Percentiles rank a stretch among this genome's conserved stretches.
Conservation (phyloP, 228 moss, liverwort and hornwort species). For the Sphagnum fallax region DNA sequence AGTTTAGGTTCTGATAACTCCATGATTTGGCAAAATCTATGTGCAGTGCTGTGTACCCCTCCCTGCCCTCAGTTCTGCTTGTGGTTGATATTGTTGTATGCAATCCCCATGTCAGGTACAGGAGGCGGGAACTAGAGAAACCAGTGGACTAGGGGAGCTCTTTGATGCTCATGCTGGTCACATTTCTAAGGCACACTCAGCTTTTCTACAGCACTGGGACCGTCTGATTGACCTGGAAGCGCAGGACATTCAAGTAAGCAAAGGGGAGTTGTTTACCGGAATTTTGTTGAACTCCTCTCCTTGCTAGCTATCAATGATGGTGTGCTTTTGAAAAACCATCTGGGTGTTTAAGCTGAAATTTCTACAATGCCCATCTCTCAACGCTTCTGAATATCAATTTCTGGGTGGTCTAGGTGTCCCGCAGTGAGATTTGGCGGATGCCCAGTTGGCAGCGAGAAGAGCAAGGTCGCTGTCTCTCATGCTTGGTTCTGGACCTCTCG, state of each 20-base stretch:
- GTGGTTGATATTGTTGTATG: not conserved
- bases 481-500: slow-evolving; percentile 22
- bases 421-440: slow-evolving; percentile 53
- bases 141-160: slow-evolving; percentile 41
- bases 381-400: too few species aligned
- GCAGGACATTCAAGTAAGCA: slow-evolving; percentile 18
- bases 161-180: slow-evolving; percentile 27
- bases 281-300: too few species aligned
- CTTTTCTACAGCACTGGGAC: slow-evolving; percentile 41
- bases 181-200: slow-evolving; percentile 24
- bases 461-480: slow-evolving; percentile 44
- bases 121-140: slow-evolving; percentile 29
- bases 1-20: not conserved
- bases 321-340: too few species aligned
- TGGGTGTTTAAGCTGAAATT: too few species aligned
- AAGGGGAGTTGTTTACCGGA: not conserved
- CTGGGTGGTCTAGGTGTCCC: slow-evolving; percentile 13
- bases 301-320: too few species aligned
- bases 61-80: too few species aligned
- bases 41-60: not conserved
- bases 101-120: slow-evolving; percentile 19
- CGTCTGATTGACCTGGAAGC: slow-evolving; percentile 42
- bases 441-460: slow-evolving; percentile 37
- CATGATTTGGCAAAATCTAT: not conserved
- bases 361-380: too few species aligned